phyloP scores from a whole-genome alignment of 805 yeast genomes.

The Nakazawaea ernobii region DNA sequence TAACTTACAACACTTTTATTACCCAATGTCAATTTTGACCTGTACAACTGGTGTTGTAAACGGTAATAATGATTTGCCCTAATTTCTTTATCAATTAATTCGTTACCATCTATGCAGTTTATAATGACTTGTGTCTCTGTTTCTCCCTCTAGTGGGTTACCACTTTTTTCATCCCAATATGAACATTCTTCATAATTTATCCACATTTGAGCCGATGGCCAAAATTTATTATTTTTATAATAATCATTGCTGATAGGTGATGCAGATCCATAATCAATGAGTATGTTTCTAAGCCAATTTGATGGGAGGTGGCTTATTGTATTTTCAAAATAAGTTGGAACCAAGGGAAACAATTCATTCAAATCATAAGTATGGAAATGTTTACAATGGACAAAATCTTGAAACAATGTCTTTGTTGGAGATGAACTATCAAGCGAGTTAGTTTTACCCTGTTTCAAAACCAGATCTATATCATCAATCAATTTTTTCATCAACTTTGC shows the following conservation, averaged over 20 bases:
- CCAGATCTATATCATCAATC: neutral
- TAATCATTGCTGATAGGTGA: neutral
- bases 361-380: slow-evolving; percentile 14
- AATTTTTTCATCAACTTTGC: neutral
- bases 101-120: neutral
- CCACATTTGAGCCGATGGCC: slow-evolving; percentile 1
- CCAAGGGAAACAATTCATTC: slow-evolving; percentile 39
- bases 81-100: slow-evolving; percentile 1
- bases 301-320: slow-evolving; percentile 6
- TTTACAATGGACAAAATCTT: slow-evolving; percentile 9
- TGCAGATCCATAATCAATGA: slow-evolving; percentile 9
- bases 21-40: neutral
- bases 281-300: slow-evolving; percentile 5
- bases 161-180: neutral
- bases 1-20: neutral
- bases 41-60: slow-evolving; percentile 4
- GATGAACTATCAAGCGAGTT: neutral
- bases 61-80: slow-evolving; percentile 1
- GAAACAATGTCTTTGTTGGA: slow-evolving; percentile 3
- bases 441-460: neutral
- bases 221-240: slow-evolving; percentile 3
- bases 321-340: slow-evolving; percentile 35
- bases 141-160: neutral
- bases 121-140: slow-evolving; percentile 1
- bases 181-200: slow-evolving; percentile 6